These are phyloP conservation scores for Limnanthes douglasii DNA, from an alignment of 345 rosid genomes.

Conservation along the genomic window DNA sequence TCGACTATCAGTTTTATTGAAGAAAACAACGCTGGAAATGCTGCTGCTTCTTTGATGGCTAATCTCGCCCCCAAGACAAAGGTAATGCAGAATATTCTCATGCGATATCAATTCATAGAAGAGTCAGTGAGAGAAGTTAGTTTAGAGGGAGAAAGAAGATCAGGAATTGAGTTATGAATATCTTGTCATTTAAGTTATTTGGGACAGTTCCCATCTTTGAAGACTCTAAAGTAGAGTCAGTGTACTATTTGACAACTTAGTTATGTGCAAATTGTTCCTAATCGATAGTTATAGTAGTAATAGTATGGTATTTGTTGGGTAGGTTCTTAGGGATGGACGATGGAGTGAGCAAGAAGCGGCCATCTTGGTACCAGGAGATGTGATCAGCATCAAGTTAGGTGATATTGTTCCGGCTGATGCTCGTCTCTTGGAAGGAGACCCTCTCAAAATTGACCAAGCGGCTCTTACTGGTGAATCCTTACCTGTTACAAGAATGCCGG, in stretches of 20 bases:
- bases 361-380: conserved; percentile 75
- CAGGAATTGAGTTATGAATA: too few relatives aligned
- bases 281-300: too few relatives aligned
- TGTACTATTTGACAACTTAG: too few relatives aligned
- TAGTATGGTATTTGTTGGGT: too few relatives aligned
- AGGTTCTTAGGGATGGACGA: conserved; percentile 65
- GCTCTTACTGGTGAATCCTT: conserved; percentile 95
- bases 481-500: conserved; percentile 60
- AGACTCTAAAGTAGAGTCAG: too few relatives aligned
- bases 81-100: conserved; percentile 17
- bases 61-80: conserved; percentile 85
- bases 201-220: too few relatives aligned
- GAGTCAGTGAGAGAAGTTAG: too few relatives aligned
- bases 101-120: background rate
- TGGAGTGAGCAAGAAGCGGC: conserved; percentile 80
- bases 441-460: conserved; percentile 87
- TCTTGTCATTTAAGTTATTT: too few relatives aligned
- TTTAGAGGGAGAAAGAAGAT: too few relatives aligned
- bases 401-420: conserved; percentile 90
- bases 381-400: conserved; percentile 80
- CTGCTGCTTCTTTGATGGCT: conserved; percentile 96
- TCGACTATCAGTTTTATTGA: conserved; percentile 92
- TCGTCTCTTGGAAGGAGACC: conserved; percentile 86
- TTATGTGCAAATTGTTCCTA: too few relatives aligned
- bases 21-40: conserved; percentile 92